Conservation (phyloP, 2,329 filamentous ascomycete genomes). For the Ceratocystis albifundus region DNA sequence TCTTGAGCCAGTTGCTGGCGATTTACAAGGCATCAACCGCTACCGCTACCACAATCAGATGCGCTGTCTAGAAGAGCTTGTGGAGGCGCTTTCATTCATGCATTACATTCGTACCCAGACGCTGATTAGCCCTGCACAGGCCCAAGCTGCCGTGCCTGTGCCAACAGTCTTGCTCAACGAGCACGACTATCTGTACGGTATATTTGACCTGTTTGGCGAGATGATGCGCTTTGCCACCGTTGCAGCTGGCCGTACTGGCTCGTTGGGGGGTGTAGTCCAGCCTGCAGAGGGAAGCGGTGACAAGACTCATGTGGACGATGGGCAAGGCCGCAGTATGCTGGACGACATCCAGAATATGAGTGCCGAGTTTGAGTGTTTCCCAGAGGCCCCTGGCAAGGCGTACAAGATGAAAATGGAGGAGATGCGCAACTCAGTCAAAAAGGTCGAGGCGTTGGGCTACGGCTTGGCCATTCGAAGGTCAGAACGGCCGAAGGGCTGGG, state of each 20-base stretch:
- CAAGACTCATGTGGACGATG: neutral
- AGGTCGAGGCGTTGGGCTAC: slow-evolving; percentile 86
- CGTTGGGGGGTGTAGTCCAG: slow-evolving; percentile 32
- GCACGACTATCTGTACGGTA: slow-evolving; percentile 77
- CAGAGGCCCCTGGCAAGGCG: slow-evolving; percentile 44
- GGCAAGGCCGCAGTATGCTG: slow-evolving; percentile 49
- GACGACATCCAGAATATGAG: slow-evolving; percentile 70
- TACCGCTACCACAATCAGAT: slow-evolving; percentile 72
- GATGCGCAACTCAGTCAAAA: slow-evolving; percentile 79
- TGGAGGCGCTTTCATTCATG: slow-evolving; percentile 80
- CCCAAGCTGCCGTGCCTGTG: slow-evolving; percentile 38
- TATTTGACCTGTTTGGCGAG: slow-evolving; percentile 92
- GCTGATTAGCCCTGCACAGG: slow-evolving; percentile 57
- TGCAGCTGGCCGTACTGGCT: slow-evolving; percentile 63
- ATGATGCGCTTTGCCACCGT: slow-evolving; percentile 95
- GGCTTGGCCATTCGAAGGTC: slow-evolving; percentile 76
- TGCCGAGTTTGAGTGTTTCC: slow-evolving; percentile 62
- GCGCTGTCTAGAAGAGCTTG: slow-evolving; percentile 82
- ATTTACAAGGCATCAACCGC: slow-evolving; percentile 67
- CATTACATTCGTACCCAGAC: slow-evolving; percentile 73
- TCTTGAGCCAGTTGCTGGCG: slow-evolving; percentile 55
- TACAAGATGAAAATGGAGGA: slow-evolving; percentile 72
- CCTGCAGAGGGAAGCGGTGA: slow-evolving; percentile 17
- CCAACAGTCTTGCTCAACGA: slow-evolving; percentile 46
- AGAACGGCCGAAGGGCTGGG: slow-evolving; percentile 84